Evolutionary conservation across 192 early-diverging fungal genomes (phyloP), one percentile per base, ranked within the genome.

Genomic region (Cladochytrium replicatum): DNA sequence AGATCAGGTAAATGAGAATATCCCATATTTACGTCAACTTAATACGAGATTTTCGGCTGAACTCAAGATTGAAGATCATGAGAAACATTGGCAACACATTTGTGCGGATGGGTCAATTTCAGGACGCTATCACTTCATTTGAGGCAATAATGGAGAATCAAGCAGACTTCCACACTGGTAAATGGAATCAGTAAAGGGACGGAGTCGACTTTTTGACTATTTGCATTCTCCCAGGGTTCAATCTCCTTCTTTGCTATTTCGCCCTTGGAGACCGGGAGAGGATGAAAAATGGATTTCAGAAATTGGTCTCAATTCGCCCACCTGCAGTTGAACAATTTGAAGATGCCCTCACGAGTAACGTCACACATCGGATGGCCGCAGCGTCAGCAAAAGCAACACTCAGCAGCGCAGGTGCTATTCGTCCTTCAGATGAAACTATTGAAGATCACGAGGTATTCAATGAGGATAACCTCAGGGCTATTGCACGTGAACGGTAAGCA

Each of bases 361-460:
- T 43, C 43, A 43, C 7, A 7, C 8, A 43, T 15, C 15, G 19
- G 19, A 54, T 45, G 8, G 15, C 32, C 22, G 34, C 46, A 7
- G 43, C 5, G 4, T n/a, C 1, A 19, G 41, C 22, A 21, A 47
- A 24, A 27, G 25, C 8, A 9, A n/a, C n/a, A n/a, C n/a, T n/a
- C n/a, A n/a, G n/a, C n/a, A n/a, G n/a, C n/a, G n/a, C n/a, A n/a
- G n/a, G n/a, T n/a, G n/a, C n/a, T n/a, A n/a, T 41, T 26, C 47
- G 24, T 24, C 24, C 15, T n/a, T n/a, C n/a, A n/a, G 23, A 67
- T 26, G 75, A 75, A 34, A 60, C 73, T 1, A 74, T 76, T 26
- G 76, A 79, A 39, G 76, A 76, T 43, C 69, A 76, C 52, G 73
- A 72, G 41, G 69, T 75, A 0, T 75, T 78, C 50, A 67, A 75